Conservation (phyloP, 352 stramenopile species). For the Lagenidium giganteum region DNA sequence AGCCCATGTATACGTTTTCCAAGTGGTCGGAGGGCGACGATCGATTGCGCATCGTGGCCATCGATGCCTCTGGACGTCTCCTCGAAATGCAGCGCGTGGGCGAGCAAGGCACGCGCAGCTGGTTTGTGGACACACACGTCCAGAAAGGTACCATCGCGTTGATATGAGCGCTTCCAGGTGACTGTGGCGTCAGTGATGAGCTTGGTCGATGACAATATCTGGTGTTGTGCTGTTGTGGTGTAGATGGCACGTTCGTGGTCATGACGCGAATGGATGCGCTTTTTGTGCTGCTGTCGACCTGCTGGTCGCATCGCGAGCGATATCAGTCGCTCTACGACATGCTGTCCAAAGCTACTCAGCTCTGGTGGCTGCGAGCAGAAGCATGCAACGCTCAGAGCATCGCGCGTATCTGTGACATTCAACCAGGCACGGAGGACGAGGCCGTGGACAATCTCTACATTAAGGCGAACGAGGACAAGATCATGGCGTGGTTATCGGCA, state of each 20-base stretch:
- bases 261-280: conserved; percentile 52
- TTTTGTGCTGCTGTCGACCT: conserved; percentile 46
- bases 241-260: conserved; percentile 42
- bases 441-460: conserved; percentile 31
- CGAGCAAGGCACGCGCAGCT: conserved; percentile 34
- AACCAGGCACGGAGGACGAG: conserved; percentile 20
- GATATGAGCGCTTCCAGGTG: not conserved
- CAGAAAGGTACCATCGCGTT: conserved; percentile 24
- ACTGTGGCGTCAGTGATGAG: not conserved
- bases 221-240: no score
- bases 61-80: conserved; percentile 14
- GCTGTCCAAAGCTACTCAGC: conserved; percentile 25
- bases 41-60: conserved; percentile 37
- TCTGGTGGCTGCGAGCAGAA: conserved; percentile 34
- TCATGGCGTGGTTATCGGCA: conserved; percentile 24
- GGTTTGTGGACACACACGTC: conserved; percentile 57
- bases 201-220: no score
- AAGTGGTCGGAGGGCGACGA: conserved; percentile 25
- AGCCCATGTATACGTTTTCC: conserved; percentile 27
- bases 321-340: conserved; percentile 46
- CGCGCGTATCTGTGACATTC: conserved; percentile 36
- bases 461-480: conserved; percentile 40
- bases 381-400: conserved; percentile 15
- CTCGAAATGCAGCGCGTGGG: conserved; percentile 48
- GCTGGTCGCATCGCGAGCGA: conserved; percentile 30